Percentiles rank a stretch among this genome's conserved stretches.
These are phyloP conservation scores for Penicillium parvum DNA, from an alignment of 495 filamentous ascomycete genomes.

Conservation along the genomic window DNA sequence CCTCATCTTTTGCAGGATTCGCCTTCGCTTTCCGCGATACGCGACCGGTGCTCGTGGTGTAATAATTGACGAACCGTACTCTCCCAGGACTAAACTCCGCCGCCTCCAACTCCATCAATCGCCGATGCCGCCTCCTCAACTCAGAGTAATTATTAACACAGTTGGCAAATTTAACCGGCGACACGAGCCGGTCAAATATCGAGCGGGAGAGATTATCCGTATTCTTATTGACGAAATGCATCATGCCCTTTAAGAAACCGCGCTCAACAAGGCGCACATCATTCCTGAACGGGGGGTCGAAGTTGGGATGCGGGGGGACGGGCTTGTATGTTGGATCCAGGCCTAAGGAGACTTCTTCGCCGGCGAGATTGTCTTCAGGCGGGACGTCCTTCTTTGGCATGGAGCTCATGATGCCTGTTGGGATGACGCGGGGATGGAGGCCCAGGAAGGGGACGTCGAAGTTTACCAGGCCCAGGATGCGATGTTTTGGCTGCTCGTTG, in stretches of 20 bases:
- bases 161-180: constrained; percentile 77
- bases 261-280: constrained; percentile 62
- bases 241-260: constrained; percentile 58
- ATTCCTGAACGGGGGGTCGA: constrained; percentile 69
- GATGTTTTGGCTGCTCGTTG: constrained; percentile 46
- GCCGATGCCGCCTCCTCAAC: constrained; percentile 64
- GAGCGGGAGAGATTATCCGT: constrained; percentile 63
- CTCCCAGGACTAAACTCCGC: constrained; percentile 33
- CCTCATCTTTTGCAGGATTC: constrained; percentile 2
- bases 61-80: constrained; percentile 85
- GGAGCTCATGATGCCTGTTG: constrained; percentile 71
- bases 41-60: constrained; percentile 72
- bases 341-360: constrained; percentile 20
- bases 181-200: constrained; percentile 67
- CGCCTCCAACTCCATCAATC: constrained; percentile 65
- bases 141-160: constrained; percentile 72
- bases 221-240: constrained; percentile 80
- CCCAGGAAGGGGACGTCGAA: constrained; percentile 86
- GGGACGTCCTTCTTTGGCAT: constrained; percentile 52
- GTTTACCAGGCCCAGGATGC: constrained; percentile 75
- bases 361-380: constrained; percentile 25
- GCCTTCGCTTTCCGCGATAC: constrained; percentile 15
- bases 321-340: constrained; percentile 16
- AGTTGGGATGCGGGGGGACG: constrained; percentile 42
- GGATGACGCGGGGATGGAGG: constrained; percentile 82